Evolutionary conservation across 2,329 filamentous ascomycete genomes (phyloP).

Genomic region (Ascochyta lentis): DNA sequence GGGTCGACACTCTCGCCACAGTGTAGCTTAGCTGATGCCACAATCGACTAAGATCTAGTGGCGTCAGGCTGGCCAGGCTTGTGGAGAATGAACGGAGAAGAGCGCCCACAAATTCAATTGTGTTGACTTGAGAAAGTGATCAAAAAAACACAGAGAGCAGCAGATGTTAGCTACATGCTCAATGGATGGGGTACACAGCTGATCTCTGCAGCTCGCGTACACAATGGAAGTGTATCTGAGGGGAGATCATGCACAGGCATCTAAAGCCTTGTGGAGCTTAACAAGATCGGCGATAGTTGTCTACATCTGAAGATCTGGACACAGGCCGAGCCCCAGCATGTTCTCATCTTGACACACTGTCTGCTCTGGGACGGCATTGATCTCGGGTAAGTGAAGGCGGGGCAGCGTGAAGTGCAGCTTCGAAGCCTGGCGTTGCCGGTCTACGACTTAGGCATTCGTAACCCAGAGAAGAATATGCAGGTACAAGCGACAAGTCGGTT

Average conservation of each 20-base stretch:
- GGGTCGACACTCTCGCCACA: not conserved
- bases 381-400: not conserved
- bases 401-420: not conserved
- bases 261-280: not conserved
- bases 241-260: not conserved
- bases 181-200: not conserved
- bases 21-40: not conserved
- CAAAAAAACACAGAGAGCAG: not conserved
- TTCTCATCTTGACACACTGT: not conserved
- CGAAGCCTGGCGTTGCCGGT: not conserved
- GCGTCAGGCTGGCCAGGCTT: slow-evolving; percentile 7
- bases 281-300: not conserved
- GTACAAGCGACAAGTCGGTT: slow-evolving; percentile 8
- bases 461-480: slow-evolving; percentile 9
- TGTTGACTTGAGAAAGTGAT: not conserved
- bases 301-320: not conserved
- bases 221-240: not conserved
- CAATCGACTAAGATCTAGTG: not conserved
- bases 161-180: not conserved
- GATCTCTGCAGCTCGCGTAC: not conserved
- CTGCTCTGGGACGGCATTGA: not conserved
- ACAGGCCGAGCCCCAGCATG: not conserved
- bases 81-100: slow-evolving; percentile 8
- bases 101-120: slow-evolving; percentile 1
- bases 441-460: not conserved